Base-by-base conservation (phyloP, 495 filamentous ascomycete species). In the Neurospora sublineolata region DNA sequence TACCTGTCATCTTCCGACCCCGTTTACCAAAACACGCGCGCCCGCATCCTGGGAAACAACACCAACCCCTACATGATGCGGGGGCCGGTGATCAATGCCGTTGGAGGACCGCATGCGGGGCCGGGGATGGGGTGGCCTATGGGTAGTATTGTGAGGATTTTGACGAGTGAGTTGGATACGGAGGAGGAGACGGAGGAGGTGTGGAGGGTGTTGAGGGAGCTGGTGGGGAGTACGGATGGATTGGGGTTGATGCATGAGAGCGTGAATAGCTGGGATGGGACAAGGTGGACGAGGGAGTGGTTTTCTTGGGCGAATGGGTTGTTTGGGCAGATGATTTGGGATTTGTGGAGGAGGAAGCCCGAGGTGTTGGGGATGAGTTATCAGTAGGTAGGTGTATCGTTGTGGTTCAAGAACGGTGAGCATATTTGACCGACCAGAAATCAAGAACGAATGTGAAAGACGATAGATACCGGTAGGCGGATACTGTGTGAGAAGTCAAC, bases 241-340 rank as follows among this genome's bases (percentile, higher is more conserved):
- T 76, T 85, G 14, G 88, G 88, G 9, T 72, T 90, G 73, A 85
- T 90, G 12, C 88, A 90, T 73, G 87, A 89, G 80, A 89, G 87
- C 68, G 80, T 89, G 72, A 85, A 87, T 76, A 82, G 79, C 9
- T 87, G 82, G 52, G 80, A 89, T 73, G 77, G 75, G 41, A 79
- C 67, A 1, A 73, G 82, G 36, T 91, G 88, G 87, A 88, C 88
- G 11, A 80, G 89, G 75, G 85, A 87, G 75, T 91, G 89, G 88
- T 90, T 91, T 72, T 88, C 87, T 1, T 90, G 89, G 89, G 88
- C 87, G 10, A 91, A 91, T 75, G 89, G 89, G 18, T 79, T 91
- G 69, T 91, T 91, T 77, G 89, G 89, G 16, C 86, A 90, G 77
- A 85, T 87, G 83, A 84, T 92, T 42, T 76, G 91, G 69, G 86